A percentile compares a stretch with the other conserved stretches of the same genome.
phyloP scores from a whole-genome alignment of 768 basidiomycete genomes.

The Auricularia auricula-judae region DNA sequence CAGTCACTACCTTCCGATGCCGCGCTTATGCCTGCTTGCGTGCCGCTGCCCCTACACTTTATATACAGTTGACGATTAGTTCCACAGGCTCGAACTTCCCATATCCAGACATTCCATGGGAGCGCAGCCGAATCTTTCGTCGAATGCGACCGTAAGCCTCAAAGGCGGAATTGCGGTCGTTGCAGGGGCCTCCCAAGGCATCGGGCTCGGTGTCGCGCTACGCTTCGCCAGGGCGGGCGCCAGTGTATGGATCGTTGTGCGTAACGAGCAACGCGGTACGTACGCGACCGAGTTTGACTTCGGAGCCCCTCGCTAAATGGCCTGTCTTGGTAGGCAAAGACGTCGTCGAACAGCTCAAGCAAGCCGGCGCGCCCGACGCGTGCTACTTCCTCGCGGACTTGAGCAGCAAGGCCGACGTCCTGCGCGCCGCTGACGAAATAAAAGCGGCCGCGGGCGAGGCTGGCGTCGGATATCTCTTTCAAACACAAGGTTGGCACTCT shows the following conservation, averaged over 20 bases:
- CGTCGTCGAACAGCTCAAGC: neutral
- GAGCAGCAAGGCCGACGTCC: neutral
- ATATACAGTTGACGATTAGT: too few species aligned
- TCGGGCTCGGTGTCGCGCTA: slow-evolving; percentile 17
- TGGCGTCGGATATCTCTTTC: neutral
- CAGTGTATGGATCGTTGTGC: neutral
- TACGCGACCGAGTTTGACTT: neutral
- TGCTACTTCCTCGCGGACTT: neutral
- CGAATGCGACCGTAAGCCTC: neutral
- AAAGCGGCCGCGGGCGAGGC: neutral
- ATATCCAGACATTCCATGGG: neutral
- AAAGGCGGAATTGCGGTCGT: slow-evolving; percentile 14
- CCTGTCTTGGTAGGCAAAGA: neutral
- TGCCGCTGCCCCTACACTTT: too few species aligned
- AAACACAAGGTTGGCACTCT: neutral
- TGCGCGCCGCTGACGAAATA: neutral
- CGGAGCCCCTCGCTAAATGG: neutral
- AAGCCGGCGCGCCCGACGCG: neutral
- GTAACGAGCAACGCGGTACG: neutral
- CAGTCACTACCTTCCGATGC: too few species aligned
- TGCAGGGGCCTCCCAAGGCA: slow-evolving; percentile 17
- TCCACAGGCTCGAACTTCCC: too few species aligned
- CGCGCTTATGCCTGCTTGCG: too few species aligned
- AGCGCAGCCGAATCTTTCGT: neutral
- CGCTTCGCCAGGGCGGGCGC: slow-evolving; percentile 16